Percentiles rank a stretch among this genome's conserved stretches.
Conservation (phyloP, 225 moss, liverwort and hornwort species). For the Sphagnum contortum region DNA sequence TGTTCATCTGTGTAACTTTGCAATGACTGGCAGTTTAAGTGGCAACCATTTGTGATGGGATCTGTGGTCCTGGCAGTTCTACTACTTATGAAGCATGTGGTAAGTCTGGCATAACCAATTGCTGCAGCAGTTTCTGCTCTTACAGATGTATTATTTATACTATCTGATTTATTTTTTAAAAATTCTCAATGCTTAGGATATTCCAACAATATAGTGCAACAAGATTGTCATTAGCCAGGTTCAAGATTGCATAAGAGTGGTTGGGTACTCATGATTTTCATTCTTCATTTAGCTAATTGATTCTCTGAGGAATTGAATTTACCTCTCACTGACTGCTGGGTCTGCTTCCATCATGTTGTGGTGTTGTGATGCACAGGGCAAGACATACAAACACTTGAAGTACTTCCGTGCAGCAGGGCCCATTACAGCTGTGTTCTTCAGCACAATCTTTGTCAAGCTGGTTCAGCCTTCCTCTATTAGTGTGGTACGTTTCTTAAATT, state of each 20-base stretch:
- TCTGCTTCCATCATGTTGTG: no score
- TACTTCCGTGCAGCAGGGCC: conserved; percentile 77
- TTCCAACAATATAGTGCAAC: no score
- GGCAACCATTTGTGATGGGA: conserved; percentile 86
- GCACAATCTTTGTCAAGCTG: conserved; percentile 68
- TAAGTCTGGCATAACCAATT: conserved; percentile 8
- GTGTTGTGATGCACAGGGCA: conserved; percentile 40
- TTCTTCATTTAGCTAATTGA: no score
- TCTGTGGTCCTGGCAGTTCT: conserved; percentile 45
- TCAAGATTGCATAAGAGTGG: no score
- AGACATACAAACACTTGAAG: conserved; percentile 45
- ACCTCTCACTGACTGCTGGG: no score
- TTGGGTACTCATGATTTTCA: no score
- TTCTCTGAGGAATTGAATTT: no score
- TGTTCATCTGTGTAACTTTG: conserved; percentile 4
- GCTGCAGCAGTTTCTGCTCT: no score
- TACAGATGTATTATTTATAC: no score
- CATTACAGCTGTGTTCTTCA: conserved; percentile 53
- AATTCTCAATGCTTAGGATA: no score
- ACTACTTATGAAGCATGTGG: conserved; percentile 76
- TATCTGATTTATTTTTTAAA: no score
- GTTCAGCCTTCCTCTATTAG: conserved; percentile 51
- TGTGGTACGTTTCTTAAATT: conserved; percentile 27
- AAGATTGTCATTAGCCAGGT: no score
- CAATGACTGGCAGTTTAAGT: conserved; percentile 58